Base-by-base conservation (phyloP, 1,139 yeast genomes). In the Suhomyces bokatorum region DNA sequence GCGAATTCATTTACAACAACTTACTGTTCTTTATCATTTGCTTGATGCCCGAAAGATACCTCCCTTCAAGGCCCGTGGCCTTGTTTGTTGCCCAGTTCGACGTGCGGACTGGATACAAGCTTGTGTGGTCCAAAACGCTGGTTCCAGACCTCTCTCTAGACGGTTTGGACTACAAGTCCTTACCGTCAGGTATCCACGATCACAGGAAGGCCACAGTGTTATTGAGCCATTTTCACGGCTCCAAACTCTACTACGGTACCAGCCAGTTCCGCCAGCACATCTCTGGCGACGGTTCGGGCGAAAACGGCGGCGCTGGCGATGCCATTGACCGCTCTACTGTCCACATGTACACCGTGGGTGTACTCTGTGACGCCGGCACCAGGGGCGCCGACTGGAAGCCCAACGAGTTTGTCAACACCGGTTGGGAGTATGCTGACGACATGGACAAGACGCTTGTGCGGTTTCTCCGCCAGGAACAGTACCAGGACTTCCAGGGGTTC, bases 181-280 rank as follows among this genome's bases (percentile, higher is more conserved):
- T 90, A 43, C 97, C 97, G 1, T 85, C 95, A 0, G 96, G 97
- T 1, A 73, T 88, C n/a, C 97, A 89, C 59, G 79, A 82, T 33
- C 72, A 70, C 22, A 61, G 63, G 11, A 62, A 70, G 34, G 91
- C 87, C 52, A 62, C 70, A 9, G 63, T 71, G 6, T 53, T 69
- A 30, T 53, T 73, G 38, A 60, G 70, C 39, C 78, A 74, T 42
- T 50, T 50, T 11, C 35, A 43, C 30, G 51, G 63, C 3, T 57
- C 53, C 15, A 63, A 63, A 43, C 57, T 62, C 6, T 69, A 68
- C 55, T 70, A 70, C 50, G 79, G 79, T 2, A 44, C 69, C 16
- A 61, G 71, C 16, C 61, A 67, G 34, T 74, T 67, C 52, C 60
- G 66, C 26, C 75, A 67, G 41, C 55, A 53, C 37, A 55, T 57